These are phyloP conservation scores for Sugiyamaella floridensis DNA, from an alignment of 805 yeast species.

Conservation along the genomic window DNA sequence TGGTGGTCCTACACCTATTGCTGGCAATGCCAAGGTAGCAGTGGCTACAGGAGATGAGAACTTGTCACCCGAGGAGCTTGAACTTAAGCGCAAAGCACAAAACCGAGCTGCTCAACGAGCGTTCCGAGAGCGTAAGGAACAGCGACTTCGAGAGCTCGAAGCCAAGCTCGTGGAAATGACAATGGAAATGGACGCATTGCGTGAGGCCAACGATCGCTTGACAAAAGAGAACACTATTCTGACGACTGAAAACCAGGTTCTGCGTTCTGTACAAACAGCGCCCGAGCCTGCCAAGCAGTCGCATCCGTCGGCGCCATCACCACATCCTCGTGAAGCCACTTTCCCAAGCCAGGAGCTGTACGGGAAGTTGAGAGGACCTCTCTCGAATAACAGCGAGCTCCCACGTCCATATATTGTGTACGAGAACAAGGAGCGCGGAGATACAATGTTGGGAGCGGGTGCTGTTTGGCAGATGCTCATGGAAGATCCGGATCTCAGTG, in stretches of 20 bases:
- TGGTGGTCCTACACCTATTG: background rate
- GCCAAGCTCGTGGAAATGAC: conserved; percentile 52
- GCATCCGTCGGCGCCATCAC: background rate
- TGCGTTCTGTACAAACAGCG: conserved; percentile 31
- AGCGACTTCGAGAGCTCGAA: conserved; percentile 60
- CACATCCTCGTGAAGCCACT: conserved; percentile 8
- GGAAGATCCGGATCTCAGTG: conserved; percentile 32
- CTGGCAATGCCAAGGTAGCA: background rate
- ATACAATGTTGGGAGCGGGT: conserved; percentile 56
- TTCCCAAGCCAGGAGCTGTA: conserved; percentile 19
- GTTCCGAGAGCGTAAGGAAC: conserved; percentile 74
- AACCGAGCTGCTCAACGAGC: conserved; percentile 86
- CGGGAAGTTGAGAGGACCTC: conserved; percentile 3
- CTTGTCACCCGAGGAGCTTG: conserved; percentile 35
- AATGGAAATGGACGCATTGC: conserved; percentile 41
- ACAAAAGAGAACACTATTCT: conserved; percentile 51
- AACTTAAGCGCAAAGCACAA: conserved; percentile 62
- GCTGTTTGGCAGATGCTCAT: conserved; percentile 80
- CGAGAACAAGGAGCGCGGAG: conserved; percentile 29
- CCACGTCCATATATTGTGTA: conserved; percentile 16
- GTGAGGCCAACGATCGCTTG: conserved; percentile 44
- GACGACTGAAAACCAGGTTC: conserved; percentile 54
- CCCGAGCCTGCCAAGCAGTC: conserved; percentile 2
- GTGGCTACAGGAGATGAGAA: conserved; percentile 9
- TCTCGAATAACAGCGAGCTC: conserved; percentile 16